phyloP scores from a whole-genome alignment of 192 early-diverging fungal genomes.

The Glomus cerebriforme region DNA sequence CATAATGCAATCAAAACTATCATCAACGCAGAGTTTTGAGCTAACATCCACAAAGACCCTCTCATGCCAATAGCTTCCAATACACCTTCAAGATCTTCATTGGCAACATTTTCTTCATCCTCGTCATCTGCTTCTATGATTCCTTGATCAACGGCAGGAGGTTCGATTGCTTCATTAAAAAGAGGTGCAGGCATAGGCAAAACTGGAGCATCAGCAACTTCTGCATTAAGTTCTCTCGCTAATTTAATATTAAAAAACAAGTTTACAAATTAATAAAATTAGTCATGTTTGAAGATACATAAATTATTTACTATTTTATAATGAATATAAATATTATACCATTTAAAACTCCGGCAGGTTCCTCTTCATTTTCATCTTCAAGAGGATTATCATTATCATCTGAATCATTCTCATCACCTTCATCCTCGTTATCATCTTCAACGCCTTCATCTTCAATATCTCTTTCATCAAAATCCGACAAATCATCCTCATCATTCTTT shows the following conservation, averaged over 20 bases:
- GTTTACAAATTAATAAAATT: not conserved
- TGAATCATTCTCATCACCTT: not conserved
- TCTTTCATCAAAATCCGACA: conserved; percentile 25
- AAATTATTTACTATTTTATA: not conserved
- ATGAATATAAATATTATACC: not conserved
- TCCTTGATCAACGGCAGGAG: conserved; percentile 9
- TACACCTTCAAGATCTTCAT: conserved; percentile 72
- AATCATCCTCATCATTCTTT: conserved; percentile 26
- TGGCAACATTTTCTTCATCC: conserved; percentile 55
- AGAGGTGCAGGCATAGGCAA: conserved; percentile 18
- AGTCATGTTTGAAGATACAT: not conserved
- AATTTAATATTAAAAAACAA: not conserved
- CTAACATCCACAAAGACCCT: conserved; percentile 75
- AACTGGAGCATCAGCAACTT: not conserved
- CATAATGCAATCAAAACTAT: conserved; percentile 71
- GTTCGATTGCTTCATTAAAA: conserved; percentile 32
- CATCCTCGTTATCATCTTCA: conserved; percentile 8
- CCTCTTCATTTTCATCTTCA: conserved; percentile 1
- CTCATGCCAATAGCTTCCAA: conserved; percentile 90
- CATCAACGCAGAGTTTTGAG: conserved; percentile 84
- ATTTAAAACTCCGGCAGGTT: conserved; percentile 1
- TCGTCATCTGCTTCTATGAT: conserved; percentile 35
- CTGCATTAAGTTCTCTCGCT: not conserved
- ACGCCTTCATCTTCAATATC: not conserved
- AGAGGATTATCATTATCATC: not conserved